Conservation (phyloP, 495 filamentous ascomycete species). For the Penicillium diatomitis region DNA sequence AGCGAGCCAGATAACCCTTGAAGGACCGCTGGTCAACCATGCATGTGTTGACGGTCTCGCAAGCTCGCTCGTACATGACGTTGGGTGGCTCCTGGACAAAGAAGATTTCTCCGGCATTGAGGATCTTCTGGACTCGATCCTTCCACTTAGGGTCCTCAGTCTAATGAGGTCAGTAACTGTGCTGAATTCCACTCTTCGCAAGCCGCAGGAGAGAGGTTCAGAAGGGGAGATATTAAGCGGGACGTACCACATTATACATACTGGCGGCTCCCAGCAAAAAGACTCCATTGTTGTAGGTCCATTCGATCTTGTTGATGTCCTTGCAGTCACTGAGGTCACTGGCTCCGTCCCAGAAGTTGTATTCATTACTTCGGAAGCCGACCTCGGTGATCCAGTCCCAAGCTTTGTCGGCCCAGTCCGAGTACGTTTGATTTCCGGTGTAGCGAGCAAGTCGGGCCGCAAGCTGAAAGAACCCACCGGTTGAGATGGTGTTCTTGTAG, state of each 20-base stretch:
- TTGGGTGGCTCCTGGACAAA: conserved; percentile 37
- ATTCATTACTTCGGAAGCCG: conserved; percentile 53
- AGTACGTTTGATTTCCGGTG: conserved; percentile 70
- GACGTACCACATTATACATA: conserved; percentile 32
- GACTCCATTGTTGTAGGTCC: conserved; percentile 31
- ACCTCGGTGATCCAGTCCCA: conserved; percentile 62
- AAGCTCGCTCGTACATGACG: conserved; percentile 60
- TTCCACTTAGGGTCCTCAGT: conserved; percentile 44
- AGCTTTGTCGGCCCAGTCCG: conserved; percentile 61
- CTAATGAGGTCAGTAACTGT: background rate
- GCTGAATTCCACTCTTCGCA: too few species aligned
- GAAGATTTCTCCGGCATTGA: conserved; percentile 46
- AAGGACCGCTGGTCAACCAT: conserved; percentile 73
- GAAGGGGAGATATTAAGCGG: background rate
- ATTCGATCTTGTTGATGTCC: conserved; percentile 25
- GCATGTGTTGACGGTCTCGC: conserved; percentile 49
- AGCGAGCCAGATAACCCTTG: conserved; percentile 79
- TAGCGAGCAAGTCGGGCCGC: conserved; percentile 67
- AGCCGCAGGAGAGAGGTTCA: too few species aligned
- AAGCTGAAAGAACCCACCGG: conserved; percentile 73
- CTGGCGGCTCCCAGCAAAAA: conserved; percentile 30
- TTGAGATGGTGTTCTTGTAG: conserved; percentile 76
- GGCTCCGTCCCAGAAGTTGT: conserved; percentile 57
- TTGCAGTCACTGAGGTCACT: conserved; percentile 40
- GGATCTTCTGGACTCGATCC: conserved; percentile 46